Evolutionary conservation across 73 alveolate genomes (phyloP), one percentile per base, ranked within the genome.

Genomic region (Paramecium sexaurelia): DNA sequence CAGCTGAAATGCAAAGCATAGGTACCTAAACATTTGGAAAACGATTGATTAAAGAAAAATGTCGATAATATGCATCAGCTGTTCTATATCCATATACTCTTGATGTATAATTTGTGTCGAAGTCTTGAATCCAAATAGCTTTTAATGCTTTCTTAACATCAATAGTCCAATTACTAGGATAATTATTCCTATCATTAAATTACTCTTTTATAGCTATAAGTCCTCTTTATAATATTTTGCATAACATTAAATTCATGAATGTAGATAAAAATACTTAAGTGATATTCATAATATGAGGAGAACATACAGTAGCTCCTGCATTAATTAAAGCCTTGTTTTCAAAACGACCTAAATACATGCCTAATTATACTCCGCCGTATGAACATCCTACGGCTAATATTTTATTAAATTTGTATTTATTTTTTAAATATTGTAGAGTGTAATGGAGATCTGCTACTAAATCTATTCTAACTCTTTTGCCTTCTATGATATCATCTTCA

Each of bases 321-420:
- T 37, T 11, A 10, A 78, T 40, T 6, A 78, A 32, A 19, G 75
- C 68, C 6, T 41, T 20, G 2, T 40, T 35, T 78, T 43, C 73
- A 40, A 78, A 78, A 41, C 90, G 1, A 13, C 90, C 90, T 29
- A 78, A 45, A 78, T 78, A 78, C 40, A 41, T 43, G 5, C 75
- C 68, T 24, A 78, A 45, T 78, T 78, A 8, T 1, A 39, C 40
- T n/a, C 90, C 90, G 7, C 90, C 90, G 19, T 78, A 78, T 26
- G 90, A 78, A 78, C 90, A 78, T n/a, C 90, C 90, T 24, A 78
- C 19, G 15, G 55, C 90, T 24, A 41, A 20, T 29, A 78, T 78
- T 24, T 78, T 24, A 41, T 17, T 78, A 17, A 41, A 45, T 17
- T 78, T 0, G 11, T 78, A 78, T 43, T 78, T 78, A 3, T 78